A percentile compares a stretch with the other conserved stretches of the same genome.
phyloP scores from a whole-genome alignment of 768 basidiomycete species.

The Amanita rimosa region DNA sequence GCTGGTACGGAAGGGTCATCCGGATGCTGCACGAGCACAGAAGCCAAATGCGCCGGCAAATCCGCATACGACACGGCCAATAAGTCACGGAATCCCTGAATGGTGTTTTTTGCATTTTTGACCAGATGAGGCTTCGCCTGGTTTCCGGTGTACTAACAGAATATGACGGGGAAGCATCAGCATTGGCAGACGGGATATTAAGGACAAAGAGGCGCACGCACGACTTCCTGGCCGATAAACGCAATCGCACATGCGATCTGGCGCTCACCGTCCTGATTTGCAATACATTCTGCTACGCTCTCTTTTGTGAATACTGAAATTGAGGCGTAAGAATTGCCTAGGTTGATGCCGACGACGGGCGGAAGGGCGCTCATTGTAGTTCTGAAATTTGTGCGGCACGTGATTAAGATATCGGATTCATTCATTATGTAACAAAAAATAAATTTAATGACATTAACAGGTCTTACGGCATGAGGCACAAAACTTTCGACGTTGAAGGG shows the following conservation, averaged over 20 bases:
- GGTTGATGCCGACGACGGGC: constrained; percentile 86
- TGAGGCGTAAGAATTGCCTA: constrained; percentile 91
- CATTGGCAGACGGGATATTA: not conserved
- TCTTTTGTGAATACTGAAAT: constrained; percentile 96
- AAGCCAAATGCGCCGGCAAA: not conserved
- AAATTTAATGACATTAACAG: too few relatives aligned
- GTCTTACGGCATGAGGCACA: too few relatives aligned
- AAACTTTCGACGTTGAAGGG: too few relatives aligned
- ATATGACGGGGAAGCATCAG: constrained; percentile 7
- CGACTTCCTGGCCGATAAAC: constrained; percentile 86
- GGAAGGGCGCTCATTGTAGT: constrained; percentile 20
- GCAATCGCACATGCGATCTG: constrained; percentile 94
- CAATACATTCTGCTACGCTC: constrained; percentile 88
- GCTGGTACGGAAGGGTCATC: constrained; percentile 61
- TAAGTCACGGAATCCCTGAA: constrained; percentile 88
- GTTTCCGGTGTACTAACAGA: constrained; percentile 85
- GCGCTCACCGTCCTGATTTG: constrained; percentile 96
- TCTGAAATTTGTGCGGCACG: not conserved
- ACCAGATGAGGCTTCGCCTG: constrained; percentile 91
- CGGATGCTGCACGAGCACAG: constrained; percentile 37
- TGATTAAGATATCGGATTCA: not conserved
- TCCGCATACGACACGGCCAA: constrained; percentile 75
- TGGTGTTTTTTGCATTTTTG: constrained; percentile 90
- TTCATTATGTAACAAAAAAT: too few relatives aligned
- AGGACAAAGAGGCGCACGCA: constrained; percentile 24